Conservation (phyloP, 2,329 filamentous ascomycete genomes). For the Venturia pyrina region DNA sequence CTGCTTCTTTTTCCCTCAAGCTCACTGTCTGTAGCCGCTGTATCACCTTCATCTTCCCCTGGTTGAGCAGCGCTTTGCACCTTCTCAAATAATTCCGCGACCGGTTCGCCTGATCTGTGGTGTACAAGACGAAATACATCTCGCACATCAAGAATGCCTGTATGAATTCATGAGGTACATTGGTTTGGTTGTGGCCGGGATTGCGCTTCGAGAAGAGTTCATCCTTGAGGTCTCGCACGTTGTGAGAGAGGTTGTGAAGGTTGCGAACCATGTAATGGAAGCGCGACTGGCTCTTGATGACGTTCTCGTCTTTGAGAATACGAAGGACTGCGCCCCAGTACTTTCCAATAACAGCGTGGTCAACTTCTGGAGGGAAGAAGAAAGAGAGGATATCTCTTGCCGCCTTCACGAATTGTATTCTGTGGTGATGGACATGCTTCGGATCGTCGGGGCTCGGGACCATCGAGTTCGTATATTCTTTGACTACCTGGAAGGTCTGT, state of each 20-base stretch:
- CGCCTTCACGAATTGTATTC: background rate
- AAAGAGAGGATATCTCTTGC: constrained; percentile 12
- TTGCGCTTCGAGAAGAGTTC: constrained; percentile 13
- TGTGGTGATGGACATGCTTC: no score
- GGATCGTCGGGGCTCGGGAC: no score
- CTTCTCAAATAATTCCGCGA: background rate
- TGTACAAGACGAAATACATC: constrained; percentile 8
- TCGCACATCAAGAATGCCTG: constrained; percentile 13
- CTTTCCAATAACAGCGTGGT: constrained; percentile 5
- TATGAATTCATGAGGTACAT: constrained; percentile 14
- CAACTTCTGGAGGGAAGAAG: constrained; percentile 12
- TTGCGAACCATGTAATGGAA: background rate
- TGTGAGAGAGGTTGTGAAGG: constrained; percentile 1
- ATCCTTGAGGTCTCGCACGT: constrained; percentile 10
- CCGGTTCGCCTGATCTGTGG: background rate
- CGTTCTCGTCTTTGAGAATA: constrained; percentile 6
- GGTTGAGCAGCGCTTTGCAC: background rate
- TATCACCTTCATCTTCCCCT: background rate
- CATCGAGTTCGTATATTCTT: background rate
- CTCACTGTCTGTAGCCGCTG: background rate
- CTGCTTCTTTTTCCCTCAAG: background rate
- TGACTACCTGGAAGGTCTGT: constrained; percentile 10
- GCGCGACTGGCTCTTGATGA: constrained; percentile 8
- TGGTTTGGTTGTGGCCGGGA: constrained; percentile 5
- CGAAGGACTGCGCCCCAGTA: constrained; percentile 14